Base-by-base conservation (phyloP, 139 green algal genomes). In the Ettlia oleoabundans region DNA sequence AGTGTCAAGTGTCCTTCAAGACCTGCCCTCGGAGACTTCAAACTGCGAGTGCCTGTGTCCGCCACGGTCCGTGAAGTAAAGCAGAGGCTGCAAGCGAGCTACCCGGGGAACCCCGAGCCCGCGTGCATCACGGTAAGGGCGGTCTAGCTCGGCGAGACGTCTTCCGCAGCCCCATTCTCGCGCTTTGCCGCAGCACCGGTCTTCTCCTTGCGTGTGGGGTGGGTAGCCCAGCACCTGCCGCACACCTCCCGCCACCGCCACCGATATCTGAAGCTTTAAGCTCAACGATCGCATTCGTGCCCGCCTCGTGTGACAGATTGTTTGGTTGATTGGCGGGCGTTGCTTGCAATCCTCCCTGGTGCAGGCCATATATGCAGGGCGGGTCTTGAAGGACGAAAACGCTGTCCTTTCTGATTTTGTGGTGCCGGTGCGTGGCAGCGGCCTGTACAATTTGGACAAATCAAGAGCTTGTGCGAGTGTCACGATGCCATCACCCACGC, bases 341-440 rank as follows among this genome's bases (percentile, higher is more conserved):
- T n/a, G n/a, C 63, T 32, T 21, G 13, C 42, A 62, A 15, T 28
- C 68, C 28, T 30, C 33, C 0, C 55, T n/a, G n/a, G n/a, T 66
- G 72, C 91, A 94, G 90, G 70, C 93, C 19, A 92, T 95, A 0
- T 93, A 92, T 69, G 91, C 66, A 3, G 91, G 91, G 35, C 91
- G 87, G 66, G 91, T 95, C 22, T 81, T 95, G 1, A 92, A 91
- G 75, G 82, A 92, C 9, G 70, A 89, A 24, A 62, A 76, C n/a
- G 62, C 47, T 2, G 32, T 66, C 32, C 69, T 90, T 13, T 80
- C 71, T 3, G 33, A 62, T 15, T 77, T 89, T 30, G 26, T 90
- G 1, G 35, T 62, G 21, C 53, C 78, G 70, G 83, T 87, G 32
- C 71, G 82, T 75, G 9, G 28, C 15, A 67, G 32, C 15, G 24